A percentile compares a stretch with the other conserved stretches of the same genome.
Evolutionary conservation across 2,329 filamentous ascomycete genomes (phyloP).

Genomic region (Periconia macrospinosa): DNA sequence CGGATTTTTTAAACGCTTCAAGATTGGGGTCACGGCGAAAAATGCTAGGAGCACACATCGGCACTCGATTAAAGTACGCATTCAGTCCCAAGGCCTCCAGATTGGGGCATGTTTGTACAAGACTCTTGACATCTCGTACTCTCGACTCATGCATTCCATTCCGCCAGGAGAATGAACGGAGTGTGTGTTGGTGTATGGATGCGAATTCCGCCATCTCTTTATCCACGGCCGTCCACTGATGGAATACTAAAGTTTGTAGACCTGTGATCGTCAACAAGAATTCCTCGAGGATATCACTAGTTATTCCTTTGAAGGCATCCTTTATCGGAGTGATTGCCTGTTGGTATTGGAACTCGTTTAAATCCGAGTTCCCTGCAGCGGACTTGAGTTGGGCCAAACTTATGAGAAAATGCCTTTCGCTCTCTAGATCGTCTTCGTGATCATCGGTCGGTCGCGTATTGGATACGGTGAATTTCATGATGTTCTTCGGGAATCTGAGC

Average conservation of each 20-base stretch:
- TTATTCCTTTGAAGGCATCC: background rate
- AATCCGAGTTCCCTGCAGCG: background rate
- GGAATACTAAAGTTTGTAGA: background rate
- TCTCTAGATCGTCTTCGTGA: too few relatives aligned
- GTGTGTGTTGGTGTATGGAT: background rate
- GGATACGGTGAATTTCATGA: too few relatives aligned
- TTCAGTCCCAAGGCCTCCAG: background rate
- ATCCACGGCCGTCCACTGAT: background rate
- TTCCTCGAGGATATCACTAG: background rate
- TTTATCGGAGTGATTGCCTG: background rate
- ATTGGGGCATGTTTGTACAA: background rate
- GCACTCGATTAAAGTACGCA: background rate
- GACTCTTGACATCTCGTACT: background rate
- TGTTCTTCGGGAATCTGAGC: too few relatives aligned
- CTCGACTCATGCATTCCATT: background rate
- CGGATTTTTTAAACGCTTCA: background rate
- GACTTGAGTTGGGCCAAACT: too few relatives aligned
- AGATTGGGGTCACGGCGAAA: background rate
- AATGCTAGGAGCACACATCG: background rate
- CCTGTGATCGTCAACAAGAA: background rate
- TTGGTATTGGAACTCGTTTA: background rate
- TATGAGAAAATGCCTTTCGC: too few relatives aligned
- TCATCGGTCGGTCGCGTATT: too few relatives aligned
- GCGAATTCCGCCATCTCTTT: background rate
- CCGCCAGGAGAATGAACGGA: background rate